These are phyloP conservation scores for Mychonastes homosphaera DNA, from an alignment of 139 green algal species.

Conservation along the genomic window DNA sequence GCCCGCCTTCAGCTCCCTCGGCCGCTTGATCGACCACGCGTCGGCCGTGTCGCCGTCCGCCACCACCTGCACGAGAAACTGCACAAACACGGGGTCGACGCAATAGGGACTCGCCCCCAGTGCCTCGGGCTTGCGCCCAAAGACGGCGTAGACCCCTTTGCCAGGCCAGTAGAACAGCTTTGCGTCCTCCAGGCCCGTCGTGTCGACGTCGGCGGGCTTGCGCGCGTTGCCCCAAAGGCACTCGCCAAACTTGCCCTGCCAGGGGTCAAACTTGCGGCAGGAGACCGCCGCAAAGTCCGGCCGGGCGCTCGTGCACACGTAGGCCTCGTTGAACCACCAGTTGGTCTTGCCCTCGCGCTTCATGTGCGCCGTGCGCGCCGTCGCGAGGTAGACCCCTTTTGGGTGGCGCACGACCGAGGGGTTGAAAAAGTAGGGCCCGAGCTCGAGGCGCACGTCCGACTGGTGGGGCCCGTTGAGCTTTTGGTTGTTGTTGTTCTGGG, in stretches of 20 bases:
- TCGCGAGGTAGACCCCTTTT: constrained; percentile 12
- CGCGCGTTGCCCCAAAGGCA: constrained; percentile 14
- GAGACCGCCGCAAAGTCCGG: constrained; percentile 10
- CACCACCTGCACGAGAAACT: constrained; percentile 22
- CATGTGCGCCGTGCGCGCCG: constrained; percentile 19
- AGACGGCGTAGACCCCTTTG: constrained; percentile 20
- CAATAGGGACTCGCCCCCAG: constrained; percentile 13
- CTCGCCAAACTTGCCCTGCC: constrained; percentile 19
- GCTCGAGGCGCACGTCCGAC: constrained; percentile 7
- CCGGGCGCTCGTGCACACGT: constrained; percentile 17
- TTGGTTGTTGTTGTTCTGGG: too few species aligned
- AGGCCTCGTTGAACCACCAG: constrained; percentile 19
- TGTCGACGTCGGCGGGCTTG: constrained; percentile 15
- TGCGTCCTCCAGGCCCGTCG: constrained; percentile 15
- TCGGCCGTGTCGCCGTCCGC: constrained; percentile 1
- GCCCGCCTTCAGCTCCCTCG: constrained; percentile 9
- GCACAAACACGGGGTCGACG: constrained; percentile 22
- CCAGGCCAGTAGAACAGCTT: constrained; percentile 20
- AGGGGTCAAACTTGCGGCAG: constrained; percentile 20
- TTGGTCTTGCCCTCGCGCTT: constrained; percentile 14
- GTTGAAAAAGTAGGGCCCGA: constrained; percentile 22
- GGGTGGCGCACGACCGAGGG: constrained; percentile 4
- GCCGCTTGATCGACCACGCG: constrained; percentile 5
- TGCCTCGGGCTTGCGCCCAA: constrained; percentile 17
- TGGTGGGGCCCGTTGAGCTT: too few species aligned